Conservation (phyloP, 495 filamentous ascomycete species). For the Neurospora sublineolata region DNA sequence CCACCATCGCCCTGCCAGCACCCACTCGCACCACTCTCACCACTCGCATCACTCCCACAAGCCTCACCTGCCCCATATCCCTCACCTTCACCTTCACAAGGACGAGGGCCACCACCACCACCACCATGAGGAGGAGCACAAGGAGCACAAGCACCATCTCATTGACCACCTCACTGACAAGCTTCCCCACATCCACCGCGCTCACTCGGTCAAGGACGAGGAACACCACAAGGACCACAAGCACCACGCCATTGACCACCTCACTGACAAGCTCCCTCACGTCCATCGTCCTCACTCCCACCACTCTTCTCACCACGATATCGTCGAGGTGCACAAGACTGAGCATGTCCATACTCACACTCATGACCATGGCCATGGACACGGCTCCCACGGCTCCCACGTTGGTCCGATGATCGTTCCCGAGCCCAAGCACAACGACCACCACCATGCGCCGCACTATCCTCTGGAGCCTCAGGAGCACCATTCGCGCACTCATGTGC, state of each 20-base stretch:
- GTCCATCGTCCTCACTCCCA: neutral
- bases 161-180: neutral
- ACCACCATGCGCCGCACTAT: neutral
- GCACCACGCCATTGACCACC: neutral
- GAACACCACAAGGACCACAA: constrained; percentile 34
- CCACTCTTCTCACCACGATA: constrained; percentile 33
- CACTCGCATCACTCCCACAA: constrained; percentile 37
- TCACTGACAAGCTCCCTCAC: neutral
- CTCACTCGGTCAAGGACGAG: constrained; percentile 19
- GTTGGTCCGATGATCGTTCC: neutral
- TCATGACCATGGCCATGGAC: neutral
- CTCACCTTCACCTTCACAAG: constrained; percentile 2
- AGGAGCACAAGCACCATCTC: neutral
- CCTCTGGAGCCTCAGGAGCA: neutral
- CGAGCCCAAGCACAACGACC: neutral
- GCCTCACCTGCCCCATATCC: constrained; percentile 3
- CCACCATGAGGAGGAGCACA: constrained; percentile 39
- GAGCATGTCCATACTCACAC: neutral
- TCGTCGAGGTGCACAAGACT: constrained; percentile 19
- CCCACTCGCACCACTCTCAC: constrained; percentile 17
- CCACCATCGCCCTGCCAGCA: constrained; percentile 50
- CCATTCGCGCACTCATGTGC: neutral
- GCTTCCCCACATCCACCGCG: neutral
- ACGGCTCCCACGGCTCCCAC: constrained; percentile 1
- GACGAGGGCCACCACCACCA: constrained; percentile 33